Evolutionary conservation across 2,329 filamentous ascomycete species (phyloP).

Genomic region (Fusarium bactridioides): DNA sequence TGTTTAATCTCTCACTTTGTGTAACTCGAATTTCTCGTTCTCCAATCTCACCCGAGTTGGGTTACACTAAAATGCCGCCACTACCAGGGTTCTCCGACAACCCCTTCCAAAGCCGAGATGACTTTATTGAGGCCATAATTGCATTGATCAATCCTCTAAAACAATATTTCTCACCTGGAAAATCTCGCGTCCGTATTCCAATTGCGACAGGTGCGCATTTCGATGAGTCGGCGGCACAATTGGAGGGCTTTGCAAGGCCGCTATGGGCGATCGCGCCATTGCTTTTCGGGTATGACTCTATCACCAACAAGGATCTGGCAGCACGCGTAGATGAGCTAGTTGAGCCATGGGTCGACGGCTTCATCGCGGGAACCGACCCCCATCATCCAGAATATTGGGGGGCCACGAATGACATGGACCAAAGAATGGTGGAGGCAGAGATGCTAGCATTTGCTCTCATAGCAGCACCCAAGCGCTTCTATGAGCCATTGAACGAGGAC

Average conservation of each 20-base stretch:
- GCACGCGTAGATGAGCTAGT: constrained; percentile 10
- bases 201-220: constrained; percentile 52
- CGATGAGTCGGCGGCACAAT: constrained; percentile 54
- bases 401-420: constrained; percentile 53
- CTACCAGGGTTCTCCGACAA: constrained; percentile 54
- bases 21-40: not conserved
- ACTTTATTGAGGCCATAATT: constrained; percentile 47
- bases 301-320: constrained; percentile 38
- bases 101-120: constrained; percentile 45
- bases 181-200: constrained; percentile 49
- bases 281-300: constrained; percentile 48
- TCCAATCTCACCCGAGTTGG: not conserved
- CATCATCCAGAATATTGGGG: constrained; percentile 56
- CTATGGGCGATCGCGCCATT: constrained; percentile 48
- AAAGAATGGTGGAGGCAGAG: constrained; percentile 64
- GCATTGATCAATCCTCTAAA: constrained; percentile 47
- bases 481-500: constrained; percentile 42
- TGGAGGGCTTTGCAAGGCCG: constrained; percentile 55
- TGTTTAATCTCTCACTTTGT: not conserved
- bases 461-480: constrained; percentile 48
- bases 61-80: constrained; percentile 44
- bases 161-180: constrained; percentile 44
- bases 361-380: constrained; percentile 45
- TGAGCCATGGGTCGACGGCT: constrained; percentile 46
- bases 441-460: constrained; percentile 59